phyloP scores from a whole-genome alignment of 805 yeast genomes.

The Candida peoriensis region DNA sequence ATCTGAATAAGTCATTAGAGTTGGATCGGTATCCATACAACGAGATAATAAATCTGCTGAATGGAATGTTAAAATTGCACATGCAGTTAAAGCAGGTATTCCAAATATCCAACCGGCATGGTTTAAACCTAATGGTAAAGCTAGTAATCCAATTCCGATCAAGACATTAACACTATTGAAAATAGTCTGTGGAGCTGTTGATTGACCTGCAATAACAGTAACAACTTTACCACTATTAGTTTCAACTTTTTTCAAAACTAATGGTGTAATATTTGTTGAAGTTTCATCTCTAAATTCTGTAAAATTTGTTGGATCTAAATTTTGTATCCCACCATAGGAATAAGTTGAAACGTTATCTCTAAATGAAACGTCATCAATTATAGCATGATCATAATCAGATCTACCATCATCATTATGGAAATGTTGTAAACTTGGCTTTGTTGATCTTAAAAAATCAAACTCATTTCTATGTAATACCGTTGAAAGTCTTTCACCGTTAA shows the following conservation, averaged over 20 bases:
- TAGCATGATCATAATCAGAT: slow-evolving; percentile 18
- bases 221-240: slow-evolving; percentile 69
- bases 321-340: slow-evolving; percentile 29
- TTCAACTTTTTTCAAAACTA: slow-evolving; percentile 59
- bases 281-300: slow-evolving; percentile 43
- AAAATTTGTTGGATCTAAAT: slow-evolving; percentile 32
- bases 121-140: slow-evolving; percentile 65
- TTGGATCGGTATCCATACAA: slow-evolving; percentile 75
- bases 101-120: slow-evolving; percentile 77
- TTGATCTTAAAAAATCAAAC: slow-evolving; percentile 22
- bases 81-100: slow-evolving; percentile 44
- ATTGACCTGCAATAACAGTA: slow-evolving; percentile 74
- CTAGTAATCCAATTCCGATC: slow-evolving; percentile 71
- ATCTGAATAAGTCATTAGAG: slow-evolving; percentile 84
- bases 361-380: slow-evolving; percentile 39
- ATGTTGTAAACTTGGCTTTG: too few species aligned
- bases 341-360: slow-evolving; percentile 24
- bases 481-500: slow-evolving; percentile 60
- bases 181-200: slow-evolving; percentile 73
- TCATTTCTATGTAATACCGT: slow-evolving; percentile 40
- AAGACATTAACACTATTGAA: slow-evolving; percentile 74
- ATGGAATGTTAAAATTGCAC: slow-evolving; percentile 69
- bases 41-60: slow-evolving; percentile 70
- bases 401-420: slow-evolving; percentile 17
- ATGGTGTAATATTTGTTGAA: slow-evolving; percentile 47